Conservation (phyloP, 345 rosid genomes). For the Salix suchowensis region DNA sequence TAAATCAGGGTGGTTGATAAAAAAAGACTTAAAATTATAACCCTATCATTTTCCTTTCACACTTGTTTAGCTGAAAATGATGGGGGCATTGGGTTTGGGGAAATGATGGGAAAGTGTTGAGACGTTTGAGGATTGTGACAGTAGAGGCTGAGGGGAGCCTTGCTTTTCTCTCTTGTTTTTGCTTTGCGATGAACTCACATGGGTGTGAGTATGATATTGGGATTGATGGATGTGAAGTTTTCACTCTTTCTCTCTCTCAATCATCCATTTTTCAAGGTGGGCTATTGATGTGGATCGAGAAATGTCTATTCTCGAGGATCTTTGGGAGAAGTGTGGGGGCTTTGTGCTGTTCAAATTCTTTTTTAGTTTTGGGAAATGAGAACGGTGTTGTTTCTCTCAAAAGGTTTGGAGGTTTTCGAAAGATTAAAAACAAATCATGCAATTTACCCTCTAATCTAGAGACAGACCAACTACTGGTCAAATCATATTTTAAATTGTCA, state of each 20-base stretch:
- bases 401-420: conserved; percentile 2
- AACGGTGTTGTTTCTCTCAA: conserved; percentile 12
- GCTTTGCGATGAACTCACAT: neutral
- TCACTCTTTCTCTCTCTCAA: neutral
- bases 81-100: conserved; percentile 39
- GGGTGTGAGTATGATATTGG: conserved; percentile 27
- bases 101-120: conserved; percentile 30
- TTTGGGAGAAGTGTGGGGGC: conserved; percentile 37
- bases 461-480: too few relatives aligned
- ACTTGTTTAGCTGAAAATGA: conserved; percentile 38
- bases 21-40: neutral
- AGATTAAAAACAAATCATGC: neutral
- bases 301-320: conserved; percentile 41
- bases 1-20: neutral
- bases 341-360: conserved; percentile 35
- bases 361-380: conserved; percentile 44
- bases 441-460: neutral
- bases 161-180: neutral
- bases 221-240: conserved; percentile 35
- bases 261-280: conserved; percentile 46
- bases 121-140: neutral
- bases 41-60: neutral
- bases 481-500: too few relatives aligned
- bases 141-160: neutral
- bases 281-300: conserved; percentile 41